These are phyloP conservation scores for Xylaria grammica DNA, from an alignment of 495 filamentous ascomycete genomes.

Conservation along the genomic window DNA sequence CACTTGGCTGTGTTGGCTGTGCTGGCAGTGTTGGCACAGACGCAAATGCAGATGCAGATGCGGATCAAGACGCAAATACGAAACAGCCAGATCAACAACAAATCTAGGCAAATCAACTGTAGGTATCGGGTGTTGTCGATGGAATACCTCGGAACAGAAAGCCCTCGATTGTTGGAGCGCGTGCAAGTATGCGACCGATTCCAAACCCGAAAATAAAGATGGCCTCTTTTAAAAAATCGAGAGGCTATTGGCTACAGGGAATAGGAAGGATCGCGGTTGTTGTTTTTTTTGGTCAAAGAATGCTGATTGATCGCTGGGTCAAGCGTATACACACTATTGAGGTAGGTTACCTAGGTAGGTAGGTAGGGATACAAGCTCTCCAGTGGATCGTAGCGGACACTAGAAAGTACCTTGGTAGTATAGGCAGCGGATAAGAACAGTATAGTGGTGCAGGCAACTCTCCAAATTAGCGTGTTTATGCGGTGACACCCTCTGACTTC, in stretches of 20 bases:
- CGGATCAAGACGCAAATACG: not conserved
- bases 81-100: not conserved
- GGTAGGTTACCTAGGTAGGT: too few species aligned
- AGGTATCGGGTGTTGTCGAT: too few species aligned
- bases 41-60: not conserved
- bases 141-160: not conserved
- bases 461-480: constrained; percentile 15
- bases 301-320: not conserved
- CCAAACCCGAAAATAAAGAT: constrained; percentile 1
- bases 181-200: not conserved
- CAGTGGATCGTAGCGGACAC: not conserved
- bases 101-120: not conserved
- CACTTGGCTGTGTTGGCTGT: constrained; percentile 1
- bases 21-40: constrained; percentile 1
- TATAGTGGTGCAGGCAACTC: constrained; percentile 5
- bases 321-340: too few species aligned
- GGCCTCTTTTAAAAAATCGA: not conserved
- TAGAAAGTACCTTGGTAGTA: not conserved
- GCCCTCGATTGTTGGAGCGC: not conserved
- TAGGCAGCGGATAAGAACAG: not conserved
- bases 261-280: constrained; percentile 1
- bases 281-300: constrained; percentile 3
- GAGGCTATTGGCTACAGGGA: constrained; percentile 6
- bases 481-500: not conserved
- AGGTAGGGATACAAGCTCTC: not conserved